Evolutionary conservation across 768 basidiomycete species (phyloP).

Genomic region (Termitomyces sp.): DNA sequence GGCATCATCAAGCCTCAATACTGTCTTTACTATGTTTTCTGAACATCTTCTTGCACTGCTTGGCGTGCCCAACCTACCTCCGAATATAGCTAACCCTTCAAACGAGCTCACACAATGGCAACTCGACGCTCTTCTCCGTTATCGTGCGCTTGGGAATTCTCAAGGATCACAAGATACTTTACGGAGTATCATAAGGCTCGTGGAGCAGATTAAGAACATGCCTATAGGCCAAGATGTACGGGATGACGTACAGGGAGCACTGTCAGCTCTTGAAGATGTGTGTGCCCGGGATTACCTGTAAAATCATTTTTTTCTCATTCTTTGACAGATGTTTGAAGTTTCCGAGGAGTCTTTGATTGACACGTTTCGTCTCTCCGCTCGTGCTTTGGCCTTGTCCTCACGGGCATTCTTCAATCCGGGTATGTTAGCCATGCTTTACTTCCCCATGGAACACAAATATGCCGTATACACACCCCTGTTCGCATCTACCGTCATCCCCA

Average conservation of each 20-base stretch:
- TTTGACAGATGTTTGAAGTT: slow-evolving; percentile 31
- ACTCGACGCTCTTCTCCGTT: slow-evolving; percentile 69
- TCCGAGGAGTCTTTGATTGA: slow-evolving; percentile 32
- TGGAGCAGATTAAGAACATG: slow-evolving; percentile 87
- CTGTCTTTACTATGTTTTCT: slow-evolving; percentile 59
- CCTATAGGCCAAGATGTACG: slow-evolving; percentile 77
- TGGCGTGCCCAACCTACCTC: slow-evolving; percentile 64
- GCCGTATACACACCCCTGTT: slow-evolving; percentile 96
- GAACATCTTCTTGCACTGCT: slow-evolving; percentile 75
- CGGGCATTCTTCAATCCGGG: slow-evolving; percentile 95
- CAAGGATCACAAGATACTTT: slow-evolving; percentile 69
- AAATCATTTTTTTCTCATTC: background rate
- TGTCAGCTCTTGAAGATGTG: slow-evolving; percentile 73
- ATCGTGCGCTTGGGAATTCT: slow-evolving; percentile 64
- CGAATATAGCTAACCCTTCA: slow-evolving; percentile 26
- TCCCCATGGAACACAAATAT: slow-evolving; percentile 96
- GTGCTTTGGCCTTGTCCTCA: slow-evolving; percentile 62
- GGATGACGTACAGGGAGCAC: slow-evolving; percentile 62
- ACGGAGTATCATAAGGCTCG: slow-evolving; percentile 75
- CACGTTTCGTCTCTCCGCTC: slow-evolving; percentile 53
- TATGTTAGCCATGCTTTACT: slow-evolving; percentile 94
- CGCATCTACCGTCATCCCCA: slow-evolving; percentile 81
- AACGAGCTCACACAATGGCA: slow-evolving; percentile 64
- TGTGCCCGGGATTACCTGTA: slow-evolving; percentile 9
- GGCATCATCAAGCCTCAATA: slow-evolving; percentile 37